Evolutionary conservation across 2,329 filamentous ascomycete species (phyloP).

Genomic region (Xylariaceae sp.): DNA sequence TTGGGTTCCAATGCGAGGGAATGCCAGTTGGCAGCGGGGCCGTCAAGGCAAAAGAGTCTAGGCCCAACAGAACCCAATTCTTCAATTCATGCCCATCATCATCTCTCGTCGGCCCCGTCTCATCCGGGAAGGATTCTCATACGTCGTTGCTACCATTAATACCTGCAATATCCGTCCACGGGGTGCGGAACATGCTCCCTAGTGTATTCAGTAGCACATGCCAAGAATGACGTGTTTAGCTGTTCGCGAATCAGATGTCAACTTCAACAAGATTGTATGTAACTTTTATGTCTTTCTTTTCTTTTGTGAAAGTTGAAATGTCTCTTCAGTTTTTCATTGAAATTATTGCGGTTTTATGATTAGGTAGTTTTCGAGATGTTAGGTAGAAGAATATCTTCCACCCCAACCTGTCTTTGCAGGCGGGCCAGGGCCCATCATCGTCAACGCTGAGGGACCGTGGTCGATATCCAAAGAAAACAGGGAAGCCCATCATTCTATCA

Average conservation of each 20-base stretch:
- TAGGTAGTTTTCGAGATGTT: conserved; percentile 3
- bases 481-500: conserved; percentile 10
- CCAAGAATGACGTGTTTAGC: neutral
- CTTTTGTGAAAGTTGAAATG: neutral
- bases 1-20: conserved; percentile 1
- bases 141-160: no score
- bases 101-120: neutral
- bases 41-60: neutral
- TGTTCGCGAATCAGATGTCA: neutral
- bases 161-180: no score
- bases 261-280: neutral
- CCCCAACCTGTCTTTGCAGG: conserved; percentile 9
- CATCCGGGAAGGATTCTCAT: no score
- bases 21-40: conserved; percentile 10
- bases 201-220: no score
- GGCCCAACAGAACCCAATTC: neutral
- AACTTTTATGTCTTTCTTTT: neutral
- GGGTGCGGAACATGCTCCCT: no score
- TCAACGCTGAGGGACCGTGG: conserved; percentile 14
- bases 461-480: conserved; percentile 15
- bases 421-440: conserved; percentile 3
- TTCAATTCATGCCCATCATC: neutral
- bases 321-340: neutral
- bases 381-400: neutral
- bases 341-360: neutral